These are phyloP conservation scores for Elasticomyces elasticus DNA, from an alignment of 495 filamentous ascomycete genomes.

Conservation along the genomic window DNA sequence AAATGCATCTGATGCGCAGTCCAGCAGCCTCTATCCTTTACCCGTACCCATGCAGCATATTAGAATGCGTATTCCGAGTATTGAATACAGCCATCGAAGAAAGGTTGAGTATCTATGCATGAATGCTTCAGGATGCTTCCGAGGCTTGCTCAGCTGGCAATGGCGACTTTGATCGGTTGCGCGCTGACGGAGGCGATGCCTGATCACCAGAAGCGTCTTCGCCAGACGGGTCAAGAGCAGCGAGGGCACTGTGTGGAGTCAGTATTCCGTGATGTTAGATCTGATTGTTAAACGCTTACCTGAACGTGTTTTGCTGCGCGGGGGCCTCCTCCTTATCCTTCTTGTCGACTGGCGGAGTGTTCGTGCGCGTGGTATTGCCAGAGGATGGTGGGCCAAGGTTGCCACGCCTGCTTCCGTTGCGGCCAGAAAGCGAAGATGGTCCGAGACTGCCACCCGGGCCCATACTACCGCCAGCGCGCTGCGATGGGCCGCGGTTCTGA, in stretches of 20 bases:
- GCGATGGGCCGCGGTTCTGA: conserved; percentile 43
- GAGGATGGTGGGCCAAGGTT: conserved; percentile 47
- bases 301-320: conserved; percentile 76
- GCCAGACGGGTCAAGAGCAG: conserved; percentile 17
- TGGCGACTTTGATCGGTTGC: conserved; percentile 18
- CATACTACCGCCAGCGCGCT: conserved; percentile 41
- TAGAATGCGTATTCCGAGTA: conserved; percentile 7
- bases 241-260: conserved; percentile 17
- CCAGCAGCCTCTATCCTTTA: not conserved
- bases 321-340: conserved; percentile 54
- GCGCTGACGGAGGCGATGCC: conserved; percentile 15
- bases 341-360: conserved; percentile 65
- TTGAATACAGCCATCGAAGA: conserved; percentile 14
- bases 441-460: conserved; percentile 14
- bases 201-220: conserved; percentile 13
- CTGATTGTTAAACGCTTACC: conserved; percentile 42
- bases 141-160: conserved; percentile 5
- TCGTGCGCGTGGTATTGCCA: conserved; percentile 74
- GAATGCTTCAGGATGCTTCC: not conserved
- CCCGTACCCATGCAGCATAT: conserved; percentile 2
- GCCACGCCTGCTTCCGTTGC: conserved; percentile 18
- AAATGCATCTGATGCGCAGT: not conserved
- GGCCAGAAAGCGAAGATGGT: conserved; percentile 1
- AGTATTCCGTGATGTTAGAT: conserved; percentile 2
- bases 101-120: conserved; percentile 7